A percentile compares a stretch with the other conserved stretches of the same genome.
Conservation (phyloP, 345 rosid genomes). For the Acer campestre region DNA sequence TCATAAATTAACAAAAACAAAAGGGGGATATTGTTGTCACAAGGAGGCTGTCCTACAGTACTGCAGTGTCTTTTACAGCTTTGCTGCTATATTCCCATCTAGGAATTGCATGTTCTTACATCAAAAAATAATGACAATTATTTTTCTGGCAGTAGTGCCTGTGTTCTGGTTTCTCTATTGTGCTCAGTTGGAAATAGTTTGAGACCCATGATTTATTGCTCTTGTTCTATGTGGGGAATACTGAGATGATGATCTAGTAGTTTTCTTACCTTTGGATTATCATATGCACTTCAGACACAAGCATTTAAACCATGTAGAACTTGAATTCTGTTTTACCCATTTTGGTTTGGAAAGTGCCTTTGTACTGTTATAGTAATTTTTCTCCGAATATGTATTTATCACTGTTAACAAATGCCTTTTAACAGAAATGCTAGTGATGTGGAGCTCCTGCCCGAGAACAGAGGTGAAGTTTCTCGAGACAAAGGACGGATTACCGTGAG, state of each 20-base stretch:
- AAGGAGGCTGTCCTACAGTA: background rate
- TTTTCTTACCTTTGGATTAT: background rate
- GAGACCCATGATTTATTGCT: background rate
- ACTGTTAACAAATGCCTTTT: background rate
- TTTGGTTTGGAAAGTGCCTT: no score
- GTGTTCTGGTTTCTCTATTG: background rate
- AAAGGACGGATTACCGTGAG: background rate
- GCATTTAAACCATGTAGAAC: background rate
- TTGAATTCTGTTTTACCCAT: background rate
- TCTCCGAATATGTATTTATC: background rate
- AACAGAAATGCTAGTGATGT: conserved; percentile 20
- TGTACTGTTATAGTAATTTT: background rate
- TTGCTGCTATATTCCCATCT: background rate
- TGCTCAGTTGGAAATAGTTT: background rate
- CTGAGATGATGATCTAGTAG: background rate
- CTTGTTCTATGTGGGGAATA: background rate
- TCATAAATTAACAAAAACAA: background rate
- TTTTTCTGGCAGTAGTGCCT: background rate
- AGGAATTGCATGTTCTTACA: background rate
- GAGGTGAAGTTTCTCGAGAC: conserved; percentile 4
- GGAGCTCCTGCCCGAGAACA: conserved; percentile 13
- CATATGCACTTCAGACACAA: background rate
- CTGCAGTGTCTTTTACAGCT: background rate
- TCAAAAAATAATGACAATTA: background rate
- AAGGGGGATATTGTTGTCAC: background rate